A percentile compares a stretch with the other conserved stretches of the same genome.
Evolutionary conservation across 225 moss, liverwort and hornwort species (phyloP).

Genomic region (Lunularia cruciata): DNA sequence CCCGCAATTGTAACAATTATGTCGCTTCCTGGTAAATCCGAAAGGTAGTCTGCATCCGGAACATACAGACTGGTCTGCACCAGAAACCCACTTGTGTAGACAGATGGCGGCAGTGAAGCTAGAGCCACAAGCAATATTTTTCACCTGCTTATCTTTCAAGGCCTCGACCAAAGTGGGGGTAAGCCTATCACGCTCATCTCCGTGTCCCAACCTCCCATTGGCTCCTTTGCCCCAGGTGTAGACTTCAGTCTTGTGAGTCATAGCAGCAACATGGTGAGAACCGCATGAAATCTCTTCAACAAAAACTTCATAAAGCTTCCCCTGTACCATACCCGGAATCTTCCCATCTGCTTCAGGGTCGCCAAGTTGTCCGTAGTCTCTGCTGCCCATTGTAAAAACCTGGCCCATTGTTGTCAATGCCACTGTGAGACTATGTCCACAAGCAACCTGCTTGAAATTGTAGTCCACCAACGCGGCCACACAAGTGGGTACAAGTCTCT

Average conservation of each 20-base stretch:
- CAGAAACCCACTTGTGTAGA: constrained; percentile 92
- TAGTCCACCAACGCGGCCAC: constrained; percentile 93
- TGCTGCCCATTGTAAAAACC: constrained; percentile 96
- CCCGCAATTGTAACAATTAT: constrained; percentile 98
- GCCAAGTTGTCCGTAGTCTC: constrained; percentile 84
- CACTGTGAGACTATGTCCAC: constrained; percentile 89
- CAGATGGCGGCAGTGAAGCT: constrained; percentile 90
- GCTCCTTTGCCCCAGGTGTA: constrained; percentile 98
- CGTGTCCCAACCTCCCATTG: constrained; percentile 92
- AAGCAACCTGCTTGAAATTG: constrained; percentile 92
- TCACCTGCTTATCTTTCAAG: constrained; percentile 95
- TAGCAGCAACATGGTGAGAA: constrained; percentile 87
- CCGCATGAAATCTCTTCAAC: constrained; percentile 94
- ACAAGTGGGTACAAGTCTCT: constrained; percentile 91
- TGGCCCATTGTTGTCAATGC: constrained; percentile 92
- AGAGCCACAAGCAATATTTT: constrained; percentile 81
- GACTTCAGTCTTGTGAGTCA: constrained; percentile 92
- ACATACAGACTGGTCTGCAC: constrained; percentile 91
- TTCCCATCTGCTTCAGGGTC: constrained; percentile 92
- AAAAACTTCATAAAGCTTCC: constrained; percentile 65
- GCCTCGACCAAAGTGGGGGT: constrained; percentile 79
- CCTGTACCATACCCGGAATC: constrained; percentile 78
- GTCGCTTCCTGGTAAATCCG: constrained; percentile 94
- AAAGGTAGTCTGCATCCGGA: constrained; percentile 83
- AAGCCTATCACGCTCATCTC: constrained; percentile 76